Conservation (phyloP, 805 yeast species). For the Lipomyces kockii region DNA sequence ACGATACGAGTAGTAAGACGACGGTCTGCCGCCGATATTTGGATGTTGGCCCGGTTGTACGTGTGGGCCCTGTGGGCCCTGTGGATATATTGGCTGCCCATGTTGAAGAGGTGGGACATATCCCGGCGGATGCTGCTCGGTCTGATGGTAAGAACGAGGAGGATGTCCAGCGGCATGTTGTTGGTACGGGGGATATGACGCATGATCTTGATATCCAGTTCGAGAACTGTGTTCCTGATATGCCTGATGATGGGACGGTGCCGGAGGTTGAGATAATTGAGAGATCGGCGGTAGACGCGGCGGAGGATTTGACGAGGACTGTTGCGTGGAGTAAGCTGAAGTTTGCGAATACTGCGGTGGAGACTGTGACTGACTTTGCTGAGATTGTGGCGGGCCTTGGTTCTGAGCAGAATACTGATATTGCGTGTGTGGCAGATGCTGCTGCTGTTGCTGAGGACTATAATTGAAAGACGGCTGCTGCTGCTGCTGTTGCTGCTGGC, state of each 20-base stretch:
- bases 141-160: neutral
- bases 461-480: constrained; percentile 8
- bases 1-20: constrained; percentile 11
- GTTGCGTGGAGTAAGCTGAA: constrained; percentile 6
- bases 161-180: neutral
- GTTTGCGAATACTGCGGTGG: constrained; percentile 3
- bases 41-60: neutral
- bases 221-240: constrained; percentile 7
- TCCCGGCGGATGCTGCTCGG: constrained; percentile 4
- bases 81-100: neutral
- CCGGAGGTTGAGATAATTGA: constrained; percentile 20
- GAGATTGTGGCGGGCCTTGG: constrained; percentile 8
- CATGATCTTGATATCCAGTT: constrained; percentile 4
- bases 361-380: constrained; percentile 9
- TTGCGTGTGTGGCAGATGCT: constrained; percentile 2
- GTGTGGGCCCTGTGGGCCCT: neutral
- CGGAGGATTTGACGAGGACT: neutral
- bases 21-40: neutral
- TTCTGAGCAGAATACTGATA: constrained; percentile 6
- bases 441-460: neutral
- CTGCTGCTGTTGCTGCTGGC: constrained; percentile 7
- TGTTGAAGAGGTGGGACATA: neutral
- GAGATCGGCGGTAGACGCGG: constrained; percentile 31
- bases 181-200: constrained; percentile 7
- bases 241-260: constrained; percentile 6